A percentile compares a stretch with the other conserved stretches of the same genome.
These are phyloP conservation scores for Tillandsia fasciculata DNA, from an alignment of 176 grass and related monocot species.

Conservation along the genomic window DNA sequence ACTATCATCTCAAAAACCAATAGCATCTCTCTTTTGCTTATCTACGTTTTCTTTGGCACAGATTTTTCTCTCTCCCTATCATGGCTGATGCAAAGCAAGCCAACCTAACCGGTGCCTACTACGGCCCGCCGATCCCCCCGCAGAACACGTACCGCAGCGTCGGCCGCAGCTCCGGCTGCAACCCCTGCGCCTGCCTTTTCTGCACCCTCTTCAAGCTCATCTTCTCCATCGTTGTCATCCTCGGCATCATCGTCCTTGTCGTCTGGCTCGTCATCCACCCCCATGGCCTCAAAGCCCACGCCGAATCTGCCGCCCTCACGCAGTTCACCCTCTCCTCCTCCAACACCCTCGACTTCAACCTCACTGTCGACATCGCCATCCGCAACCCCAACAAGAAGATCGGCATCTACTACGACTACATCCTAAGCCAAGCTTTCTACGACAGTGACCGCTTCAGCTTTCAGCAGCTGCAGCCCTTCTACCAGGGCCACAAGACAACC, in stretches of 20 bases:
- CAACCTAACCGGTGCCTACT: slow-evolving; percentile 15
- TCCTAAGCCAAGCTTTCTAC: slow-evolving; percentile 2
- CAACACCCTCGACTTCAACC: slow-evolving; percentile 5
- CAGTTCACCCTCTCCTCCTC: slow-evolving; percentile 6
- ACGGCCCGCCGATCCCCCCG: slow-evolving; percentile 18
- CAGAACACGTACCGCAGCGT: slow-evolving; percentile 8
- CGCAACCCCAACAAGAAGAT: slow-evolving; percentile 23
- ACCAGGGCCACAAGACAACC: slow-evolving; percentile 42
- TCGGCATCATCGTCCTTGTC: slow-evolving; percentile 19
- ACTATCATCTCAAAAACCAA: not conserved
- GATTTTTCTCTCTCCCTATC: not conserved
- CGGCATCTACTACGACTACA: slow-evolving; percentile 17
- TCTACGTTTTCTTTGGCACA: no score
- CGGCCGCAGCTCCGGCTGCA: slow-evolving; percentile 9
- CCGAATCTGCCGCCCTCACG: slow-evolving; percentile 6
- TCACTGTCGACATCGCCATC: slow-evolving; percentile 12
- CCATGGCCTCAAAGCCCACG: slow-evolving; percentile 4
- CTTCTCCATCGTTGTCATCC: slow-evolving; percentile 15
- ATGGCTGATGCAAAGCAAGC: slow-evolving; percentile 18
- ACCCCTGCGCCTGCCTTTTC: slow-evolving; percentile 8
- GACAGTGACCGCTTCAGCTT: slow-evolving; percentile 3
- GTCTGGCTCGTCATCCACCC: slow-evolving; percentile 18
- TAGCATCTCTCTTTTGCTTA: no score
- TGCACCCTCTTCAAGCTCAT: slow-evolving; percentile 17
- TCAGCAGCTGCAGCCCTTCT: not conserved